Evolutionary conservation across 495 filamentous ascomycete genomes (phyloP).

Genomic region (Penicillium chermesinum): DNA sequence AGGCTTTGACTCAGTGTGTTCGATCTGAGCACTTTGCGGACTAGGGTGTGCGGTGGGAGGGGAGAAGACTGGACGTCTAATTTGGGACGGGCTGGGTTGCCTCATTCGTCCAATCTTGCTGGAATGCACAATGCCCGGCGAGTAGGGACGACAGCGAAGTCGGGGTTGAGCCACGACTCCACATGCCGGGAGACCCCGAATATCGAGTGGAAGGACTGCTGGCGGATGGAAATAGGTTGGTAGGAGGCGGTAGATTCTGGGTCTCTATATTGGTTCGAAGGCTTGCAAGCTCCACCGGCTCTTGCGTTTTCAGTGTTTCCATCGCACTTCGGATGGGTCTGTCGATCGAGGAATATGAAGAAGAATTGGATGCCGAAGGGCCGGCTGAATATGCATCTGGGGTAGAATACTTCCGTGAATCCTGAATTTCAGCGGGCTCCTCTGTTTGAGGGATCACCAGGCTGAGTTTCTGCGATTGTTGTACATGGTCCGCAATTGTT

Average conservation of each 20-base stretch:
- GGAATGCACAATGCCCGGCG: conserved; percentile 69
- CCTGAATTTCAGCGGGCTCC: conserved; percentile 9
- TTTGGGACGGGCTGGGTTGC: conserved; percentile 61
- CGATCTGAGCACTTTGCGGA: conserved; percentile 55
- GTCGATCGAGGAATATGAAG: conserved; percentile 9
- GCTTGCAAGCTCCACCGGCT: conserved; percentile 40
- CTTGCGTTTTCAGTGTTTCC: conserved; percentile 19
- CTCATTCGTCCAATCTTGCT: conserved; percentile 52
- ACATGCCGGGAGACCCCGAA: conserved; percentile 85
- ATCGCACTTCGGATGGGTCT: conserved; percentile 11
- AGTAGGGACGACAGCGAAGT: conserved; percentile 97
- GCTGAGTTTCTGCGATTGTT: conserved; percentile 30
- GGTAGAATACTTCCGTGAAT: background rate
- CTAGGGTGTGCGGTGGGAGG: conserved; percentile 44
- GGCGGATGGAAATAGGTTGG: conserved; percentile 61
- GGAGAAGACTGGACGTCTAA: conserved; percentile 58
- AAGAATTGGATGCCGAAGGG: conserved; percentile 3
- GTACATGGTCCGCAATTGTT: conserved; percentile 35
- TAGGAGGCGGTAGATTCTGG: conserved; percentile 60
- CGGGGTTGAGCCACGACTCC: conserved; percentile 85
- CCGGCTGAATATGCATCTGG: conserved; percentile 7
- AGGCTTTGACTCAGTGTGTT: conserved; percentile 59
- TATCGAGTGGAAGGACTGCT: conserved; percentile 91
- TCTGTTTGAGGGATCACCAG: conserved; percentile 31
- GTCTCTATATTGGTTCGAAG: conserved; percentile 44